phyloP scores from a whole-genome alignment of 129 eudicot genomes.

The Flaveria ramosissima region DNA sequence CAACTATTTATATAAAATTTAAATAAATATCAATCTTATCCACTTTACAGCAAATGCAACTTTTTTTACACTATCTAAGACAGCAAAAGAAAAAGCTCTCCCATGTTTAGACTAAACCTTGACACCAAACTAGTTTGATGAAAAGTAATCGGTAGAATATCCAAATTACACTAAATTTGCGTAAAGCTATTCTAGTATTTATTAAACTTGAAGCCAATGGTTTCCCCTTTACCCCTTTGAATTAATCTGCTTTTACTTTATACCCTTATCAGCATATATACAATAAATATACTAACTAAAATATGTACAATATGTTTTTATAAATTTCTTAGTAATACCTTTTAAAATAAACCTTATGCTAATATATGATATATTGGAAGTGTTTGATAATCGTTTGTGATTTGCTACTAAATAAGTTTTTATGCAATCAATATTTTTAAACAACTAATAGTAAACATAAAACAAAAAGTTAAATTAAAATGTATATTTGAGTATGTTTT shows the following conservation, averaged over 20 bases:
- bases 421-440: background rate
- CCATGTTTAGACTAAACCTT: background rate
- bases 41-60: background rate
- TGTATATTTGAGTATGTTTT: background rate
- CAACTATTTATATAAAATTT: background rate
- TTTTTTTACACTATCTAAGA: background rate
- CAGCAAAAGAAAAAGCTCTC: background rate
- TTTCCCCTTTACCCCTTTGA: background rate
- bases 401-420: background rate
- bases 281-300: background rate
- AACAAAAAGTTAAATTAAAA: background rate
- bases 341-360: background rate
- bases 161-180: background rate
- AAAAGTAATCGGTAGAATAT: background rate
- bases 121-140: conserved; percentile 3
- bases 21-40: background rate
- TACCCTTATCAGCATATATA: background rate
- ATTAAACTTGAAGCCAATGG: background rate
- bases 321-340: background rate
- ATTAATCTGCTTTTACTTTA: background rate
- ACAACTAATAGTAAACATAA: background rate
- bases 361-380: background rate
- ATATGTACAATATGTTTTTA: background rate
- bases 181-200: background rate
- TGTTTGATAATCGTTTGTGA: background rate